These are phyloP conservation scores for Lentinula boryana DNA, from an alignment of 768 basidiomycete species.

Conservation along the genomic window DNA sequence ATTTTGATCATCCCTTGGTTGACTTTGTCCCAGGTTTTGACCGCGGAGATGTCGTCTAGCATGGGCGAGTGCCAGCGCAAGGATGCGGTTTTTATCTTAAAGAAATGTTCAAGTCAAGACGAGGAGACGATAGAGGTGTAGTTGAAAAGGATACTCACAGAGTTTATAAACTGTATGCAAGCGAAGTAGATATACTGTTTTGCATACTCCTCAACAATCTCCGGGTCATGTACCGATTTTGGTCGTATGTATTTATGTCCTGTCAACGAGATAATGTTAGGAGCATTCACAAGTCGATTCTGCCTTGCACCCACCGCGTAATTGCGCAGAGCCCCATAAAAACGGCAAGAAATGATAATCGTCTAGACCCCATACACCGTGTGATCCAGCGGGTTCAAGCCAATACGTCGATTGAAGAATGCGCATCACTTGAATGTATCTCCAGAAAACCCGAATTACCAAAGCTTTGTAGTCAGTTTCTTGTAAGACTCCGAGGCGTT, in stretches of 20 bases:
- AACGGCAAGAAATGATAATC: constrained; percentile 97
- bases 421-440: constrained; percentile 79
- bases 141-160: constrained; percentile 39
- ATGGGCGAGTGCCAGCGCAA: constrained; percentile 98
- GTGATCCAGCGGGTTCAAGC: constrained; percentile 98
- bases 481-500: constrained; percentile 58
- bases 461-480: constrained; percentile 67
- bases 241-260: constrained; percentile 89
- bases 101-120: background rate
- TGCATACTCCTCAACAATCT: constrained; percentile 88
- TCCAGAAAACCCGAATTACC: constrained; percentile 87
- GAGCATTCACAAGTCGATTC: background rate
- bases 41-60: constrained; percentile 96
- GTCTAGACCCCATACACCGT: constrained; percentile 96
- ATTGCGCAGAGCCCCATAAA: constrained; percentile 78
- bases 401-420: constrained; percentile 89
- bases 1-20: constrained; percentile 97
- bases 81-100: constrained; percentile 89
- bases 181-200: constrained; percentile 96
- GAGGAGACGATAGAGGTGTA: background rate
- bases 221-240: constrained; percentile 86
- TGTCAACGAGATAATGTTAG: constrained; percentile 17
- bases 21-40: constrained; percentile 95
- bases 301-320: constrained; percentile 39
- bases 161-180: constrained; percentile 94